Evolutionary conservation across 345 rosid genomes (phyloP).

Genomic region (Cardamine occulta): DNA sequence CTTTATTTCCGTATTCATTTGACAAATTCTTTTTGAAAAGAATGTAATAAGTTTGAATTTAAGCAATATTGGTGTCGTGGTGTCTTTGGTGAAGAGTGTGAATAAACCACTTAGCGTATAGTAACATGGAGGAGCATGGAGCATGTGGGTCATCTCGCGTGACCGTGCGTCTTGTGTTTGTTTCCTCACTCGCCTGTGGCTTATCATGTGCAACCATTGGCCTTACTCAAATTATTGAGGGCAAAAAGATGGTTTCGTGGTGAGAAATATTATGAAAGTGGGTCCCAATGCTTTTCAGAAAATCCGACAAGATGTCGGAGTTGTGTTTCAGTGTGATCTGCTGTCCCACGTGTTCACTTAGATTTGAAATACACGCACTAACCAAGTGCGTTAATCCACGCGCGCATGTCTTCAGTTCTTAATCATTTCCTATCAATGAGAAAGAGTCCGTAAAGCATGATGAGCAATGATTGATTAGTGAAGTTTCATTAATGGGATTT

Average conservation of each 20-base stretch:
- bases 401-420: conserved; percentile 31
- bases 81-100: conserved; percentile 20
- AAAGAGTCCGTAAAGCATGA: conserved; percentile 17
- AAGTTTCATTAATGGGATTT: background rate
- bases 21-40: background rate
- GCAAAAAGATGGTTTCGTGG: conserved; percentile 27
- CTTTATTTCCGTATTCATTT: conserved; percentile 2
- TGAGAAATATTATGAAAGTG: background rate
- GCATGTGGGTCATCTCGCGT: conserved; percentile 44
- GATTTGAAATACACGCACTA: background rate
- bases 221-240: conserved; percentile 37
- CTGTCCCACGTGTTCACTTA: conserved; percentile 38
- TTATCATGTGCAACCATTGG: conserved; percentile 3
- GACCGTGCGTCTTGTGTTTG: conserved; percentile 38
- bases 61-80: conserved; percentile 1
- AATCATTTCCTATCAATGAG: conserved; percentile 20
- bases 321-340: conserved; percentile 34
- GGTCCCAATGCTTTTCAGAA: conserved; percentile 31
- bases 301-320: conserved; percentile 43
- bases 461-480: background rate
- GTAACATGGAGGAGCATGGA: conserved; percentile 29
- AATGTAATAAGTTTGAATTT: background rate
- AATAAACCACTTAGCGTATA: conserved; percentile 33
- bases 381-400: conserved; percentile 21
- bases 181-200: conserved; percentile 30